Evolutionary conservation across 2,329 filamentous ascomycete species (phyloP), one percentile per base, ranked within the genome.

Genomic region (Fusarium redolens): DNA sequence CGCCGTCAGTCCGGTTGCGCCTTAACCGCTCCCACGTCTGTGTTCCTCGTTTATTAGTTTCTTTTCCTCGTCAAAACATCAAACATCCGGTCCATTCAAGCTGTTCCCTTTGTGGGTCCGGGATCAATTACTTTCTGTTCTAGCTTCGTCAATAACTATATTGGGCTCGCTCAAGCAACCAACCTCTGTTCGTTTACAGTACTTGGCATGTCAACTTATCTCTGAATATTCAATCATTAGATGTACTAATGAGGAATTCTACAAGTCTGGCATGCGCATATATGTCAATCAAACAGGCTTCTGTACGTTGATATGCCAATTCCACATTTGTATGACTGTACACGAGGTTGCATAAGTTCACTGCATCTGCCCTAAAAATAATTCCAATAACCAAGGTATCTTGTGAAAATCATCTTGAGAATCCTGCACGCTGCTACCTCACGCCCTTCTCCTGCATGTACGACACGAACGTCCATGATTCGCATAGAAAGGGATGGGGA

Each of bases 21-120:
- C 73, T 68, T 69, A 73, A 69, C 75, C 75, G 70, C 73, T 73
- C 69, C 56, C 61, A 71, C 47, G 60, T 75, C 75, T 76, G 73
- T 76, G 74, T 66, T 40, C 59, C 72, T 68, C 67, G 69, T 70
- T 65, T 63, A 55, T 65, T 63, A 48, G 44, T 72, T 59, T 71
- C 69, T 59, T 48, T 52, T 61, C 62, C 70, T 60, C 44, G 64
- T 72, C 57, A 68, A 69, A 74, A 74, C 71, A 72, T 56, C 56
- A 73, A 73, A 72, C 71, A 73, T 59, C 28, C 54, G 64, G 61
- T 58, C 70, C 59, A 60, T 68, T 61, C 59, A 64, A 56, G 37
- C 51, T 71, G 62, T 73, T 71, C 73, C 55, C 57, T 45, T 40
- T 51, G 69, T 74, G 69, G 75, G 64, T 72, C 71, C 54, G 55